Percentiles rank a stretch among this genome's conserved stretches.
Conservation (phyloP, 257 asterid genomes). For the Mentha longifolia region DNA sequence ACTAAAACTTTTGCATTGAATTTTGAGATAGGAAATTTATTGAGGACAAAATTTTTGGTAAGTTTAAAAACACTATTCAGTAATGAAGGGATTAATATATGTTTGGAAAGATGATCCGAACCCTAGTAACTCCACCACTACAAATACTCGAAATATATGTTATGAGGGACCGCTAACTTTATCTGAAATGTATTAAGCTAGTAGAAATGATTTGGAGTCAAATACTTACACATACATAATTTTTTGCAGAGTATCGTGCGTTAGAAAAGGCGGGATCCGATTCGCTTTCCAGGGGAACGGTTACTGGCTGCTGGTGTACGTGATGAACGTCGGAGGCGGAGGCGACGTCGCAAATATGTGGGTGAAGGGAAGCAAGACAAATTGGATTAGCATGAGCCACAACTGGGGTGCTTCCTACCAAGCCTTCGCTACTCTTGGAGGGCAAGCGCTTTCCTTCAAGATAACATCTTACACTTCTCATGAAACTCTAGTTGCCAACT, state of each 20-base stretch:
- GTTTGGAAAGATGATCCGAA: too few relatives aligned
- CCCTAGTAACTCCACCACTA: too few relatives aligned
- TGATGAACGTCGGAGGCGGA: constrained; percentile 77
- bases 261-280: constrained; percentile 52
- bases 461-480: constrained; percentile 61
- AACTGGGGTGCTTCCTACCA: constrained; percentile 95
- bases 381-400: constrained; percentile 91
- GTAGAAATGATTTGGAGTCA: too few relatives aligned
- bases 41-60: too few relatives aligned
- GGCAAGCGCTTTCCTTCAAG: constrained; percentile 77
- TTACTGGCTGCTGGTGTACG: constrained; percentile 79
- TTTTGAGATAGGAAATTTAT: too few relatives aligned
- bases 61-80: too few relatives aligned
- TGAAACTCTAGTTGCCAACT: constrained; percentile 53
- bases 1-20: too few relatives aligned
- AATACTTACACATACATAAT: too few relatives aligned
- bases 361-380: constrained; percentile 76
- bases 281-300: constrained; percentile 77
- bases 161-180: too few relatives aligned
- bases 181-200: too few relatives aligned
- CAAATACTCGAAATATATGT: too few relatives aligned
- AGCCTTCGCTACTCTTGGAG: constrained; percentile 66
- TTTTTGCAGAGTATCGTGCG: constrained; percentile 55
- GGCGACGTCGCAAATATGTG: constrained; percentile 68
- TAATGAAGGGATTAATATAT: too few relatives aligned